Base-by-base conservation (phyloP, 805 yeast genomes). In the Maudiozyma serrabonitensis region DNA sequence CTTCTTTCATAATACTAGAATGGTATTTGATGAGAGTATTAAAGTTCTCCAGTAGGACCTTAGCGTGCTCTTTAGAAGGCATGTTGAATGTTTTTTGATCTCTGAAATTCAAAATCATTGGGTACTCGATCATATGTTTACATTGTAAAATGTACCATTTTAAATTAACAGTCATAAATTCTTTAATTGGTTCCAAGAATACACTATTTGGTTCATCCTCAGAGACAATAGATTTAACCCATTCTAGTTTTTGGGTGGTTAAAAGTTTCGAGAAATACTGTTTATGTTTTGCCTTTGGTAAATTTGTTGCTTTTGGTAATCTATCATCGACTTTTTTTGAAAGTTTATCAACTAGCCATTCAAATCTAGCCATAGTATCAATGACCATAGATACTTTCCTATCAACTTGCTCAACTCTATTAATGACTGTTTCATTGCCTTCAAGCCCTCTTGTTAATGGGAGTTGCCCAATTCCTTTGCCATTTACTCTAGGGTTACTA, bases 131-230 rank as follows among this genome's bases (percentile, higher is more conserved):
- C 32, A 57, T n/a, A 35, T 54, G 54, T 40, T 59, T 60, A 32
- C 54, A 50, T 47, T 62, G 56, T 26, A 57, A 49, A 7, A 62
- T 44, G 45, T 60, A 56, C 63, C 64, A 63, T 50, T 59, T 62
- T 35, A 58, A 47, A 4, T 59, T 50, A 1, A 53, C 50, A 2
- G 56, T 50, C 18, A 58, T 37, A 2, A 60, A 50, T 16, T 55
- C 48, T 35, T 47, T 52, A 4, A 63, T 46, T 2, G 68, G 67
- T 4, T 43, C 15, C 16, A 57, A 41, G 23, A 61, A 54, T 38
- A 50, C 49, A 2, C 39, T 46, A 32, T 49, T 35, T 4, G 55
- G 42, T 28, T 45, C 45, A 2, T 49, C 43, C 18, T 57, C 51
- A 2, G 50, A 47, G 9, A 52, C 31, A 18, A 45, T 51, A 11